These are phyloP conservation scores for Massarina eburnea DNA, from an alignment of 2,329 filamentous ascomycete species.

Conservation along the genomic window DNA sequence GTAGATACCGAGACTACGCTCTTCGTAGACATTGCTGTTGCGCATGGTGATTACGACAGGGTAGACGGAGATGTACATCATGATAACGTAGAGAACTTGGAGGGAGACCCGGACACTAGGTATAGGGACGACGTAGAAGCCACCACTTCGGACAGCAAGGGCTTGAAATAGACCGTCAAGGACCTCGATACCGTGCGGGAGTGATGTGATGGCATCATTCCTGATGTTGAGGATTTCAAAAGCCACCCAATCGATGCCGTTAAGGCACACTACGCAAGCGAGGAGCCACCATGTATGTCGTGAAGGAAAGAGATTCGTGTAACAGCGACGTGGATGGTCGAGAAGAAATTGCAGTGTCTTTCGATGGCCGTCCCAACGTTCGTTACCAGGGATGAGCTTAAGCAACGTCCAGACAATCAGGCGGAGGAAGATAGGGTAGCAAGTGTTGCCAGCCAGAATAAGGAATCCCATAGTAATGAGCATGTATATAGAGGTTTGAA, in stretches of 20 bases:
- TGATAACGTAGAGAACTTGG: conserved; percentile 61
- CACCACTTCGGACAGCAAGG: conserved; percentile 51
- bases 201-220: conserved; percentile 52
- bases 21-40: conserved; percentile 62
- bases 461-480: conserved; percentile 52
- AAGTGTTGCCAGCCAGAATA: conserved; percentile 55
- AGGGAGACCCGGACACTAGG: conserved; percentile 55
- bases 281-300: conserved; percentile 61
- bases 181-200: conserved; percentile 52
- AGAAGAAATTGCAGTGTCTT: conserved; percentile 59
- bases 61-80: conserved; percentile 66
- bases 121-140: conserved; percentile 55
- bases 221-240: conserved; percentile 59
- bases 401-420: conserved; percentile 59
- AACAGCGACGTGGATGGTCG: conserved; percentile 63
- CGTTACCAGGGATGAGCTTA: conserved; percentile 45
- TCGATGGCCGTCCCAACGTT: conserved; percentile 45
- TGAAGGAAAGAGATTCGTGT: conserved; percentile 63
- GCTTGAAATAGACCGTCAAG: conserved; percentile 63
- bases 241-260: conserved; percentile 55
- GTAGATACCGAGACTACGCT: conserved; percentile 63
- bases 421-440: conserved; percentile 60
- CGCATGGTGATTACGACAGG: conserved; percentile 64
- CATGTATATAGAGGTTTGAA: conserved; percentile 49
- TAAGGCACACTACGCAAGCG: conserved; percentile 54